Percentiles rank a stretch among this genome's conserved stretches.
These are phyloP conservation scores for Yarrowia galli DNA, from an alignment of 1,139 yeast species.

Conservation along the genomic window DNA sequence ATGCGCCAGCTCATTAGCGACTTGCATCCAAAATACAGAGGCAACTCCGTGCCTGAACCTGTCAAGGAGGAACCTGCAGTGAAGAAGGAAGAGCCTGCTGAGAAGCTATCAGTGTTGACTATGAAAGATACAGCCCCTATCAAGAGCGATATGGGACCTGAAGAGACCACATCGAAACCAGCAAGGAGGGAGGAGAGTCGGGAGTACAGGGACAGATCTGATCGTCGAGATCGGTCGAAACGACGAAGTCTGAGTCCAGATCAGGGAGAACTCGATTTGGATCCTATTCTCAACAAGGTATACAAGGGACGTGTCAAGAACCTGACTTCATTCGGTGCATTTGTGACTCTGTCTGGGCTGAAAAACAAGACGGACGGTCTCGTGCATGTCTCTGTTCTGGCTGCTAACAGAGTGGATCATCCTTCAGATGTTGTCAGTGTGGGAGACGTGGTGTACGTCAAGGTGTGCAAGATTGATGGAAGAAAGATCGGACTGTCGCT, in stretches of 20 bases:
- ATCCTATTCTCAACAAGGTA: slow-evolving; percentile 56
- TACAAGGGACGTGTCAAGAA: slow-evolving; percentile 68
- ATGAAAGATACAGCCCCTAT: slow-evolving; percentile 32
- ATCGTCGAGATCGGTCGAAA: slow-evolving; percentile 34
- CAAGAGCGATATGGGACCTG: slow-evolving; percentile 28
- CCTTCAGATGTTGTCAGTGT: slow-evolving; percentile 65
- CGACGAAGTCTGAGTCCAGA: slow-evolving; percentile 34
- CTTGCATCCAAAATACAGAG: slow-evolving; percentile 48
- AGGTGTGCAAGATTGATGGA: slow-evolving; percentile 60
- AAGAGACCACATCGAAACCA: neutral
- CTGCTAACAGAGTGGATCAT: slow-evolving; percentile 58
- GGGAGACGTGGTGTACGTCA: slow-evolving; percentile 72
- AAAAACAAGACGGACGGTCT: slow-evolving; percentile 61
- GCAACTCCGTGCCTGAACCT: slow-evolving; percentile 27
- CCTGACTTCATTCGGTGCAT: slow-evolving; percentile 78
- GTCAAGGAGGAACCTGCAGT: slow-evolving; percentile 15
- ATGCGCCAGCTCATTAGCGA: slow-evolving; percentile 52
- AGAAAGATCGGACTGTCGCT: slow-evolving; percentile 65
- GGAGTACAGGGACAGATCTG: slow-evolving; percentile 23
- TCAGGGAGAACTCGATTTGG: slow-evolving; percentile 45
- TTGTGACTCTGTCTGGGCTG: slow-evolving; percentile 60
- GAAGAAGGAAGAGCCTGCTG: slow-evolving; percentile 25
- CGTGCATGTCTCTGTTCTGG: slow-evolving; percentile 77
- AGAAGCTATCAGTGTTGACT: slow-evolving; percentile 9
- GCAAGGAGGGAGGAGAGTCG: neutral